These are phyloP conservation scores for Glycine soja DNA, from an alignment of 306 rosid genomes.

Conservation along the genomic window DNA sequence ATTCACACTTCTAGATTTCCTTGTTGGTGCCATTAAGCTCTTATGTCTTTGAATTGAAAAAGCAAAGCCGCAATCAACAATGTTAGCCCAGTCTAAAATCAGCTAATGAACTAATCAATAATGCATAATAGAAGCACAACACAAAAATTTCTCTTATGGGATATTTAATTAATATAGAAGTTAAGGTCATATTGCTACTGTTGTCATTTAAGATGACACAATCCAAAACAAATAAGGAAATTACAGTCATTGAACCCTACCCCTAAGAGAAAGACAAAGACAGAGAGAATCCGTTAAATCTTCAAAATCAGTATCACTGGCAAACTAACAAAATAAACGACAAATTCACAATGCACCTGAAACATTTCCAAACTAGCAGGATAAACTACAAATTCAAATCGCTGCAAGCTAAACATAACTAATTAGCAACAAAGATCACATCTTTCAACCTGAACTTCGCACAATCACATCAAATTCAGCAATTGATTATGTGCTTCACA, in stretches of 20 bases:
- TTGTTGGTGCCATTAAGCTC: constrained; percentile 73
- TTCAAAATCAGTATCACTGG: neutral
- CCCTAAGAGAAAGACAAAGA: neutral
- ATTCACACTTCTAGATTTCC: constrained; percentile 61
- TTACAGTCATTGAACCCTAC: neutral
- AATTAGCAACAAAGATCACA: neutral
- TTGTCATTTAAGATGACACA: neutral
- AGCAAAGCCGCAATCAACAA: constrained; percentile 30
- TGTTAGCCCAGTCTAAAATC: constrained; percentile 17
- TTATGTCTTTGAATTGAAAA: constrained; percentile 48
- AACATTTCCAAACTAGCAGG: constrained; percentile 12
- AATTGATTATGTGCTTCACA: neutral
- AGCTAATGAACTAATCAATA: constrained; percentile 20
- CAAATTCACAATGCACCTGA: constrained; percentile 12
- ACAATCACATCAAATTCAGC: constrained; percentile 33
- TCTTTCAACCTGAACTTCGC: constrained; percentile 24
- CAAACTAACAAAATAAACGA: constrained; percentile 7
- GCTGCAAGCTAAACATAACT: neutral
- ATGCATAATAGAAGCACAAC: constrained; percentile 17
- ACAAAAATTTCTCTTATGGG: neutral
- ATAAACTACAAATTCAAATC: neutral
- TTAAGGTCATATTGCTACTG: neutral
- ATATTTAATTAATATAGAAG: neutral
- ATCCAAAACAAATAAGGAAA: neutral
- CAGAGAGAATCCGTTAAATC: neutral